These are phyloP conservation scores for Pseudogymnoascus sp. DNA, from an alignment of 2,329 filamentous ascomycete species.

Conservation along the genomic window DNA sequence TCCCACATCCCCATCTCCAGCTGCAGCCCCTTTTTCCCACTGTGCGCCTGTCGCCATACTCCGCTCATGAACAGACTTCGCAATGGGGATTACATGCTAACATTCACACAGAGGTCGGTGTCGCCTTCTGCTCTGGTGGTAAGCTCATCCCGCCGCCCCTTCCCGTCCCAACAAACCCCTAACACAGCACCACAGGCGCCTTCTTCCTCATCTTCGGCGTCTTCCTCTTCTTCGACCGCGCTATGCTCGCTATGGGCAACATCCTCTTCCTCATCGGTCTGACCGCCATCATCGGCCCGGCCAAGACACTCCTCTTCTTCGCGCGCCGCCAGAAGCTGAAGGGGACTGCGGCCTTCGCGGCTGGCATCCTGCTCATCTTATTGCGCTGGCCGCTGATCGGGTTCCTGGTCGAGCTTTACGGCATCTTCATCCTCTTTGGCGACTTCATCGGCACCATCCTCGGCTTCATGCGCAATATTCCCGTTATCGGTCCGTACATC, in stretches of 20 bases:
- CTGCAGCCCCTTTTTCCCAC: constrained; percentile 10
- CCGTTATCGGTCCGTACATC: constrained; percentile 81
- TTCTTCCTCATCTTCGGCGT: constrained; percentile 94
- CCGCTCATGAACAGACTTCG: background rate
- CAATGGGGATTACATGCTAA: constrained; percentile 25
- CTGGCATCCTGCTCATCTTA: constrained; percentile 77
- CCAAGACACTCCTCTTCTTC: constrained; percentile 92
- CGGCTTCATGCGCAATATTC: constrained; percentile 76
- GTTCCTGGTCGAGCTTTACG: constrained; percentile 86
- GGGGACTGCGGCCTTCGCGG: constrained; percentile 82
- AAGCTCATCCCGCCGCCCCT: constrained; percentile 43
- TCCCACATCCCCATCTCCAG: background rate
- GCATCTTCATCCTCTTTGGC: constrained; percentile 87
- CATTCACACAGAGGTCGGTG: constrained; percentile 71
- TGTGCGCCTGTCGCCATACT: constrained; percentile 23
- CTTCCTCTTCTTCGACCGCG: constrained; percentile 94
- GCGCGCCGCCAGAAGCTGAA: constrained; percentile 86
- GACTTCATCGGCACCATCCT: constrained; percentile 93
- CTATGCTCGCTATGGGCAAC: constrained; percentile 98
- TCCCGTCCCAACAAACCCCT: background rate
- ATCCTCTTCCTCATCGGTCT: constrained; percentile 97
- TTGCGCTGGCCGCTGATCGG: constrained; percentile 86
- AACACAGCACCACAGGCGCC: constrained; percentile 55
- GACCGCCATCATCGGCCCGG: constrained; percentile 86
- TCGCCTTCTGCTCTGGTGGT: constrained; percentile 97